Evolutionary conservation across 495 filamentous ascomycete species (phyloP), one percentile per base, ranked within the genome.

Genomic region (Neurospora africana): DNA sequence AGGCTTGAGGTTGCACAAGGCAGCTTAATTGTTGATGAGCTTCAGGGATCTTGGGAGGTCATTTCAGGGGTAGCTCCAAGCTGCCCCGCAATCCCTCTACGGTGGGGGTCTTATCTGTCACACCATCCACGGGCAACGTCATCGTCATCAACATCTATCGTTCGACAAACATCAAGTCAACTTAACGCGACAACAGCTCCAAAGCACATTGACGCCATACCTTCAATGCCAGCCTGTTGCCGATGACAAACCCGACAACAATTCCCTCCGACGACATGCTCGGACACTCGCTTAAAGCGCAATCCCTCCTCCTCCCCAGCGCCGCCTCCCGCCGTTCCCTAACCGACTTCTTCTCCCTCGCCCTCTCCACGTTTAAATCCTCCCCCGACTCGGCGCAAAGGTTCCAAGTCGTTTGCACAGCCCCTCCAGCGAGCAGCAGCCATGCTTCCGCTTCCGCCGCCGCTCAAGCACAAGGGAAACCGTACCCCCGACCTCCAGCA

Each of bases 401-500:
- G 40, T 88, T 93, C 70, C 84, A 86, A 68, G 81, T 93, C 69
- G 81, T 93, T 17, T 84, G 85, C 74, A 90, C 88, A 7, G 53
- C 13, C 15, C 27, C 53, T 44, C 41, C 41, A 21, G 19, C 41
- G 21, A 44, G n/a, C 19, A 44, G 3, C 15, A 19, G 27, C 1
- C 53, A 61, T 61, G 53, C 53, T 33, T 33, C 53, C 1, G 13
- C 53, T 1, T 30, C 53, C 27, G 23, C 53, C 27, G 23, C 27
- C 3, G 71, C 89, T 10, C 10, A 71, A 27, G 43, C 17, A 15
- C 65, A 72, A 4, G 53, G 53, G 27, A 33, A 33, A 33, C 27
- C 23, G 0, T 33, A 61, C 15, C 53, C 6, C 13, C 23, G 33
- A 33, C 0, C 13, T 61, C 78, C 75, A 6, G 30, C 61, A 8